Base-by-base conservation (phyloP, 805 yeast species). In the Lipomyces spencermartinsiae region DNA sequence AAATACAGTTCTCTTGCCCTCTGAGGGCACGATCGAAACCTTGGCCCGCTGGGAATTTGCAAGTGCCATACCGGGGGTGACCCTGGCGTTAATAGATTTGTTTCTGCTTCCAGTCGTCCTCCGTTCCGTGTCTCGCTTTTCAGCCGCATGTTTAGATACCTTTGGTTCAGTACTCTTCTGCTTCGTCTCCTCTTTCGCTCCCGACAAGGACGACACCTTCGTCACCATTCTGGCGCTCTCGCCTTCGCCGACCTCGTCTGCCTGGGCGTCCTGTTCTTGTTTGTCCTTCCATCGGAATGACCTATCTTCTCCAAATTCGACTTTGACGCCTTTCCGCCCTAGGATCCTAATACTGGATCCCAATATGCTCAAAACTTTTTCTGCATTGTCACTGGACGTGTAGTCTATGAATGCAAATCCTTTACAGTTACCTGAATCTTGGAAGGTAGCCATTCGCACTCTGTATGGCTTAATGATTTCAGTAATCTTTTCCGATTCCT, bases 361-460 rank as follows among this genome's bases (percentile, higher is more conserved):
- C 74, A 77, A 87, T 89, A 71, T 92, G 94, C 85, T 87, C 70
- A 95, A 81, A 0, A 98, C 98, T 49, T 83, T 83, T 0, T 95
- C 90, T 37, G 97, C 93, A 8, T 95, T 93, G 51, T 85, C 87
- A 71, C 89, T 91, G 71, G 88, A 89, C 70, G 82, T 85, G 80
- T 93, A 94, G 78, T 94, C 98, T 46, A 94, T 81, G 76, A 95
- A 94, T 0, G 97, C 93, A 81, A 94, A 94, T 1, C 98, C 98
- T 79, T 95, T 95, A 82, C 98, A 94, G 77, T 93, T 94, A 0
- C 98, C 98, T 61, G 90, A 56, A 77, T 94, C 99, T 80, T 95
- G 93, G 79, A 94, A 94, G n/a, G 99, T 93, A 2, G 98, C 98
- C 96, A 93, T 94, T 78, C 99, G 86, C 63, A 94, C 86, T 72